Conservation (phyloP, 1,139 yeast species). For the Saccharomyces hybrid region DNA sequence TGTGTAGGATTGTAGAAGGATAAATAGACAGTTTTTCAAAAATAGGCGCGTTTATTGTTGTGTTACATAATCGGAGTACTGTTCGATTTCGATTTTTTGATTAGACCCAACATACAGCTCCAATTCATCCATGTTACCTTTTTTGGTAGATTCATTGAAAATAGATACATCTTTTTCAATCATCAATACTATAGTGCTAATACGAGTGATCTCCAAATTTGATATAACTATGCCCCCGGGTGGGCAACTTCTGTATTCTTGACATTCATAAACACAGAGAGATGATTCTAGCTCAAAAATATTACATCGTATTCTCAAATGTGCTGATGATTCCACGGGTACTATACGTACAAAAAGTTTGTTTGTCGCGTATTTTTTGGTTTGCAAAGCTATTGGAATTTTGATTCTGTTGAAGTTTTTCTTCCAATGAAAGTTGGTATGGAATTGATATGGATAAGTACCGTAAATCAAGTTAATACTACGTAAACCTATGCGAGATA, state of each 20-base stretch:
- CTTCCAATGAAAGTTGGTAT: not conserved
- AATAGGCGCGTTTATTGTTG: not conserved
- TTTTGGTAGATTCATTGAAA: not conserved
- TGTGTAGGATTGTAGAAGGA: not conserved
- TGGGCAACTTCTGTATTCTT: constrained; percentile 4
- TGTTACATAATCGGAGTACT: not conserved
- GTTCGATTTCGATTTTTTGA: not conserved
- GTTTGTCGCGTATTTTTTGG: constrained; percentile 15
- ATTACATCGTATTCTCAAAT: constrained; percentile 28
- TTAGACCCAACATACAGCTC: not conserved
- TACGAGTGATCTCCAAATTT: constrained; percentile 9
- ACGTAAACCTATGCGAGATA: not conserved
- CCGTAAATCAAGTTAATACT: not conserved
- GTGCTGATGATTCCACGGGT: constrained; percentile 9
- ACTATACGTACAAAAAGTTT: constrained; percentile 15
- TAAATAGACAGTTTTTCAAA: not conserved
- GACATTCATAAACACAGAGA: constrained; percentile 11
- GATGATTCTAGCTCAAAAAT: constrained; percentile 23
- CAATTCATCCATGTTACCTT: not conserved
- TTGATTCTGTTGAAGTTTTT: not conserved
- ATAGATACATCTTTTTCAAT: constrained; percentile 12
- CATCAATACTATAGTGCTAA: constrained; percentile 7
- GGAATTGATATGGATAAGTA: not conserved
- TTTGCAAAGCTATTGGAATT: constrained; percentile 16
- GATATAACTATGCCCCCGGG: constrained; percentile 12